These are phyloP conservation scores for Drechslerella coelobrocha DNA, from an alignment of 2,329 filamentous ascomycete species.

Conservation along the genomic window DNA sequence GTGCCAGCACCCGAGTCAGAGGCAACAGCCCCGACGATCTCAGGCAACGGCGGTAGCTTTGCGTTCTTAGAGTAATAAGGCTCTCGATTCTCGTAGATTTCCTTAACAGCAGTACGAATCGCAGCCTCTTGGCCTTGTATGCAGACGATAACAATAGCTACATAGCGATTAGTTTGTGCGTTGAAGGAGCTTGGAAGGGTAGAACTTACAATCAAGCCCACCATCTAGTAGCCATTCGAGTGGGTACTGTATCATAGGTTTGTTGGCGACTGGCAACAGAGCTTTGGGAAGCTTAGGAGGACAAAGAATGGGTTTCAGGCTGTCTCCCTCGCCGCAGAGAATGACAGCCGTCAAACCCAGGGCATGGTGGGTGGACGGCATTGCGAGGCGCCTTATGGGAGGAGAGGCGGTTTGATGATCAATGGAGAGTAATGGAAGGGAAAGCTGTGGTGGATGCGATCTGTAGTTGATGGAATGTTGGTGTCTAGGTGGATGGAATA, in stretches of 20 bases:
- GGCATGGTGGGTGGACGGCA: constrained; percentile 66
- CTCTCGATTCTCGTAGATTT: constrained; percentile 40
- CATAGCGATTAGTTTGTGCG: constrained; percentile 60
- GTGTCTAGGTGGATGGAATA: too few relatives aligned
- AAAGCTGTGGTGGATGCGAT: background rate
- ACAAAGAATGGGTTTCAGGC: constrained; percentile 81
- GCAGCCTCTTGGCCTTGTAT: constrained; percentile 44
- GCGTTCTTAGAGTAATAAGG: constrained; percentile 33
- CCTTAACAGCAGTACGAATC: constrained; percentile 34
- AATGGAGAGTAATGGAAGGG: background rate
- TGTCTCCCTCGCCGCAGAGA: constrained; percentile 80
- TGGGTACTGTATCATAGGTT: constrained; percentile 89
- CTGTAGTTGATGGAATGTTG: background rate
- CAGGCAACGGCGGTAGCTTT: constrained; percentile 55
- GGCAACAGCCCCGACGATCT: constrained; percentile 55
- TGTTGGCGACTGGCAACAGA: constrained; percentile 79
- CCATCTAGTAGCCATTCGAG: constrained; percentile 84
- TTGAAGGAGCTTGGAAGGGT: background rate
- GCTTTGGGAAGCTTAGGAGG: constrained; percentile 83
- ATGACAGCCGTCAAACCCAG: constrained; percentile 80
- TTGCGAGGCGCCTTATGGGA: constrained; percentile 54
- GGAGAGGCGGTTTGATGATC: background rate
- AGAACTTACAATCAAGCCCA: constrained; percentile 60
- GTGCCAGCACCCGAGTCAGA: constrained; percentile 66
- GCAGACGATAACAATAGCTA: constrained; percentile 54